Evolutionary conservation across 306 rosid species (phyloP).

Genomic region (Vicia sativa): DNA sequence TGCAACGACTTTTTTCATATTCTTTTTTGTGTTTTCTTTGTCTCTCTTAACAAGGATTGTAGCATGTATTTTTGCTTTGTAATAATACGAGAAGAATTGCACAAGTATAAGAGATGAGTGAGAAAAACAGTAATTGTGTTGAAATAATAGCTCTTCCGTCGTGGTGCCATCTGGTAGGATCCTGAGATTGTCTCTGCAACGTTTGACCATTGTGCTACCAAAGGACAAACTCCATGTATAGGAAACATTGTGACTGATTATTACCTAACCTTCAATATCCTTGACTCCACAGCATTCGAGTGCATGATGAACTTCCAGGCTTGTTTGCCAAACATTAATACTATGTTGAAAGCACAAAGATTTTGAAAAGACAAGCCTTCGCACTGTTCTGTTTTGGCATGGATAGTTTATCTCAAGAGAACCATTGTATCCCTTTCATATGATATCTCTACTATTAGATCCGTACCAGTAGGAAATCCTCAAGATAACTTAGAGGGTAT

Average conservation of each 20-base stretch:
- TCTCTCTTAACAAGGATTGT: neutral
- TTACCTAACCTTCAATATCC: neutral
- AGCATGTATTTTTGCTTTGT: neutral
- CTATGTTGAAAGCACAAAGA: neutral
- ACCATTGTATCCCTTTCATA: neutral
- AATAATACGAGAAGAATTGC: neutral
- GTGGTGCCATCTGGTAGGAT: no score
- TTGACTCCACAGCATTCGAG: neutral
- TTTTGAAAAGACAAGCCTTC: neutral
- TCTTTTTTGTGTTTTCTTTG: neutral
- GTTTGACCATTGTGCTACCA: neutral
- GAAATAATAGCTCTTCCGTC: no score
- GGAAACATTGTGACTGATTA: neutral
- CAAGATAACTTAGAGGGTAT: slow-evolving; percentile 14
- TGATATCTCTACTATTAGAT: neutral
- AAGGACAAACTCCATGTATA: neutral
- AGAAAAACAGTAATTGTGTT: neutral
- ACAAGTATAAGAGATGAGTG: neutral
- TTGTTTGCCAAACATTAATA: neutral
- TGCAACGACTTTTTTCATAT: neutral
- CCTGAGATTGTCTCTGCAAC: neutral
- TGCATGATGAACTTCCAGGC: neutral
- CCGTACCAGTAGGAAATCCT: neutral
- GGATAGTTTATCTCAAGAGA: neutral
- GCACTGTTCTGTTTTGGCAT: neutral